phyloP scores from a whole-genome alignment of 257 asterid genomes.

The Capsicum rhomboideum region DNA sequence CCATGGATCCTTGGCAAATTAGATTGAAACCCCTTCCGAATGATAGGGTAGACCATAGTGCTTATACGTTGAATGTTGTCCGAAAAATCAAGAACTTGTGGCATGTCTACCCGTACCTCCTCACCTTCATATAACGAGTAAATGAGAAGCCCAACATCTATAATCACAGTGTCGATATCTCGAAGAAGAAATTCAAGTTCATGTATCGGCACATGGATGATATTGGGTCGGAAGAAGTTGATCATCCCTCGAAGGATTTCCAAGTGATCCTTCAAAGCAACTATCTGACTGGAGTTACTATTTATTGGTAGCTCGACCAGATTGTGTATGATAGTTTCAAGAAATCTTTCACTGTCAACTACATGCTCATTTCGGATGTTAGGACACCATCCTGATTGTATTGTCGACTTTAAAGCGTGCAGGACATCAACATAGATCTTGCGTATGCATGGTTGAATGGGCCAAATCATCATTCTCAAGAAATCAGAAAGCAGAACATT shows the following conservation, averaged over 20 bases:
- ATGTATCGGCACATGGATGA: not conserved
- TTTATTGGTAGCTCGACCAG: not conserved
- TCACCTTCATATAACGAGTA: not conserved
- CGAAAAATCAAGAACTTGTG: not conserved
- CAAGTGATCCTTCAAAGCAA: not conserved
- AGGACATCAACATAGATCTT: not conserved
- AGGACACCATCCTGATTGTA: not conserved
- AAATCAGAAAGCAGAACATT: not conserved
- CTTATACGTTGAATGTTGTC: not conserved
- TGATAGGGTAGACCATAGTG: not conserved
- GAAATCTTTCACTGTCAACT: not conserved
- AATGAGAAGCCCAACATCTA: not conserved
- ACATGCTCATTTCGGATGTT: not conserved
- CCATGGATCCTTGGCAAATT: not conserved
- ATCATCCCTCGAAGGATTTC: not conserved
- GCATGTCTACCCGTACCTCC: not conserved
- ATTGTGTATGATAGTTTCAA: not conserved
- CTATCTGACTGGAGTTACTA: not conserved
- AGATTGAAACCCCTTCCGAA: not conserved
- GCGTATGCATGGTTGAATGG: not conserved
- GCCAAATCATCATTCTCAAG: not conserved
- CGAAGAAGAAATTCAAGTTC: not conserved
- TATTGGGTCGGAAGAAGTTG: not conserved
- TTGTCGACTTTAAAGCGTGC: not conserved
- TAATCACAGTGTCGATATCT: not conserved